Conservation (phyloP, 352 stramenopile genomes). For the Phytophthora agathidicida region DNA sequence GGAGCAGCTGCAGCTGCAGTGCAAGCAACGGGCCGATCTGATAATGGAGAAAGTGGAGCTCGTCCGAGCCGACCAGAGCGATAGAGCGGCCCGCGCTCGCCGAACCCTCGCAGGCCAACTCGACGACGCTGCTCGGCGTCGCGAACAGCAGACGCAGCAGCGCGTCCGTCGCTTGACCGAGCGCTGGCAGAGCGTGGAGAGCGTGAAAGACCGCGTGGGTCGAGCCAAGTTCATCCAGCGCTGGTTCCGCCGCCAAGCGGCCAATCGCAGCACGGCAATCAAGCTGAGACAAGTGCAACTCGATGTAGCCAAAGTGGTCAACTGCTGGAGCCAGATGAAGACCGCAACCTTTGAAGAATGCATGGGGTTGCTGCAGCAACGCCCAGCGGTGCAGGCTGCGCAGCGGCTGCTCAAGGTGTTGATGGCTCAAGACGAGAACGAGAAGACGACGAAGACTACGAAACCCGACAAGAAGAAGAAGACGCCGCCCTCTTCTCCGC, state of each 20-base stretch:
- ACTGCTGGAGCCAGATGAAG: conserved; percentile 50
- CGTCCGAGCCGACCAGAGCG: conserved; percentile 50
- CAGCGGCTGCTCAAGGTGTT: conserved; percentile 63
- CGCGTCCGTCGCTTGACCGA: conserved; percentile 54
- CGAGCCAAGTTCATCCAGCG: conserved; percentile 78
- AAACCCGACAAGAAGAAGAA: conserved; percentile 3
- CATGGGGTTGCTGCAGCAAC: conserved; percentile 71
- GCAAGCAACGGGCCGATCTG: conserved; percentile 46
- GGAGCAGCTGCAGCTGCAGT: conserved; percentile 48
- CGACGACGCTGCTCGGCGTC: conserved; percentile 49
- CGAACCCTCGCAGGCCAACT: conserved; percentile 54
- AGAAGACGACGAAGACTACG: background rate
- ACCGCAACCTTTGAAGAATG: conserved; percentile 54
- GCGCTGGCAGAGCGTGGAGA: conserved; percentile 77
- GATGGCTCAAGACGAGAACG: conserved; percentile 26
- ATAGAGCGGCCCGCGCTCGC: conserved; percentile 41
- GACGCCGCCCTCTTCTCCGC: conserved; percentile 6
- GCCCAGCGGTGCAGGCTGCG: conserved; percentile 51
- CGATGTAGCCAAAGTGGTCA: conserved; percentile 46
- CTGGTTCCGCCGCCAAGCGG: conserved; percentile 66
- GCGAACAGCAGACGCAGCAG: conserved; percentile 56
- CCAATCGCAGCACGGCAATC: conserved; percentile 43
- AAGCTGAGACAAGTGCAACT: conserved; percentile 41
- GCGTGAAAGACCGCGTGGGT: conserved; percentile 64
- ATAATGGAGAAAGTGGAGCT: conserved; percentile 64